A percentile compares a stretch with the other conserved stretches of the same genome.
These are phyloP conservation scores for Avena sativa DNA, from an alignment of 176 grass and related monocot species.

Conservation along the genomic window DNA sequence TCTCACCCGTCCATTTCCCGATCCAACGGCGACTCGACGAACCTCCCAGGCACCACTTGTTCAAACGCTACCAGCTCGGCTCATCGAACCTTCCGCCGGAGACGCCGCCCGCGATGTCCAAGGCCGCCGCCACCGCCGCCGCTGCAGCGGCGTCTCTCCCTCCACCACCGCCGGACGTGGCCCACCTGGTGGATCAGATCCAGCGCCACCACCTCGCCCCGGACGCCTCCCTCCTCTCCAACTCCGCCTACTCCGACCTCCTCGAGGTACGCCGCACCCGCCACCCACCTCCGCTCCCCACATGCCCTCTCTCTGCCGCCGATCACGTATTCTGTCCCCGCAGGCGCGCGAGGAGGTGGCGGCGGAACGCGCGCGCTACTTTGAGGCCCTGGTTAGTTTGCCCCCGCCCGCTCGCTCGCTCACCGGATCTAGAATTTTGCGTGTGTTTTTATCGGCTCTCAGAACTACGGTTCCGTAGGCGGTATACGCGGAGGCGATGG, in stretches of 20 bases:
- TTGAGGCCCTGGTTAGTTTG: slow-evolving; percentile 80
- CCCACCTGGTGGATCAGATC: slow-evolving; percentile 82
- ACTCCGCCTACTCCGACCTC: slow-evolving; percentile 74
- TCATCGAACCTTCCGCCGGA: background rate
- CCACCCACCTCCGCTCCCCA: no score
- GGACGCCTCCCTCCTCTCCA: slow-evolving; percentile 88
- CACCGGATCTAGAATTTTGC: slow-evolving; percentile 37
- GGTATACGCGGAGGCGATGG: slow-evolving; percentile 79
- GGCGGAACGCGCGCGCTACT: slow-evolving; percentile 74
- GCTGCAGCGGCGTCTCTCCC: slow-evolving; percentile 58
- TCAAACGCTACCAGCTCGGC: slow-evolving; percentile 14
- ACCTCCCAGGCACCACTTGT: background rate
- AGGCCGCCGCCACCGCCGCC: slow-evolving; percentile 58
- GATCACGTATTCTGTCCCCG: background rate
- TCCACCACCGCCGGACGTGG: slow-evolving; percentile 71
- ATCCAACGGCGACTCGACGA: slow-evolving; percentile 29
- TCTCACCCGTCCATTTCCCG: background rate
- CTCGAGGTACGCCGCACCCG: slow-evolving; percentile 56
- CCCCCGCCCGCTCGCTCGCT: background rate
- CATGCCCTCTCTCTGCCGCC: background rate
- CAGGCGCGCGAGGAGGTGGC: slow-evolving; percentile 94
- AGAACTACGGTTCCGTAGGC: slow-evolving; percentile 46
- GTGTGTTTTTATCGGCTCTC: slow-evolving; percentile 41
- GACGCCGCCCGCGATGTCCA: slow-evolving; percentile 60
- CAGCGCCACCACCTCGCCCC: slow-evolving; percentile 93